Evolutionary conservation across 164 flowering plant genomes (phyloP).

Genomic region (Protea cynaroides): DNA sequence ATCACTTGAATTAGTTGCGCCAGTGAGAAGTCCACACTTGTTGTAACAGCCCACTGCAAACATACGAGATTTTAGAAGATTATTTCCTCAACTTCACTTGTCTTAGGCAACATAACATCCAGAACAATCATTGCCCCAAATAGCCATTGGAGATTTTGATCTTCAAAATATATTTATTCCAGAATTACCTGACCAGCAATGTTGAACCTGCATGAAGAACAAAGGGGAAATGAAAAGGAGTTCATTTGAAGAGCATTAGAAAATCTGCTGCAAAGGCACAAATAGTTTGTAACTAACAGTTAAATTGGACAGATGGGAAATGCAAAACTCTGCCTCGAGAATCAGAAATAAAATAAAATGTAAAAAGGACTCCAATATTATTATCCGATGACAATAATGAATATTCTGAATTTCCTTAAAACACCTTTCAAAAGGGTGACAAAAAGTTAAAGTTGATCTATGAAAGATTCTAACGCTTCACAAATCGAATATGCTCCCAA

Average conservation of each 20-base stretch:
- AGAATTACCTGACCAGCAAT: conserved; percentile 92
- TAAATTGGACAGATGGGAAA: neutral
- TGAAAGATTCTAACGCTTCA: neutral
- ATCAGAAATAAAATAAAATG: too few species aligned
- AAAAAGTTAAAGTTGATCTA: neutral
- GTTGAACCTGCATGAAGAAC: conserved; percentile 74
- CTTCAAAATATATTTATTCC: neutral
- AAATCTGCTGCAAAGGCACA: neutral
- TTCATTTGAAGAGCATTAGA: conserved; percentile 3
- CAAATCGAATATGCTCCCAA: neutral
- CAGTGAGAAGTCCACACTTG: conserved; percentile 86
- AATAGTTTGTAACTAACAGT: neutral
- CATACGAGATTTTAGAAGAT: conserved; percentile 6
- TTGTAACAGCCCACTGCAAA: conserved; percentile 99
- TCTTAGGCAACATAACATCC: neutral
- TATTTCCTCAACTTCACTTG: conserved; percentile 5
- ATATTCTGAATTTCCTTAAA: too few species aligned
- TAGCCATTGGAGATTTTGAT: conserved; percentile 9
- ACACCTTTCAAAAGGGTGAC: too few species aligned
- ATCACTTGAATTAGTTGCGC: conserved; percentile 92
- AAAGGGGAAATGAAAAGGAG: neutral
- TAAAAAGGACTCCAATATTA: too few species aligned
- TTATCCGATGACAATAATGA: too few species aligned
- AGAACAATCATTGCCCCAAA: neutral
- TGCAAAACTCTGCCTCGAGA: neutral